Base-by-base conservation (phyloP, 2,329 filamentous ascomycete genomes). In the Epichloe baconii region DNA sequence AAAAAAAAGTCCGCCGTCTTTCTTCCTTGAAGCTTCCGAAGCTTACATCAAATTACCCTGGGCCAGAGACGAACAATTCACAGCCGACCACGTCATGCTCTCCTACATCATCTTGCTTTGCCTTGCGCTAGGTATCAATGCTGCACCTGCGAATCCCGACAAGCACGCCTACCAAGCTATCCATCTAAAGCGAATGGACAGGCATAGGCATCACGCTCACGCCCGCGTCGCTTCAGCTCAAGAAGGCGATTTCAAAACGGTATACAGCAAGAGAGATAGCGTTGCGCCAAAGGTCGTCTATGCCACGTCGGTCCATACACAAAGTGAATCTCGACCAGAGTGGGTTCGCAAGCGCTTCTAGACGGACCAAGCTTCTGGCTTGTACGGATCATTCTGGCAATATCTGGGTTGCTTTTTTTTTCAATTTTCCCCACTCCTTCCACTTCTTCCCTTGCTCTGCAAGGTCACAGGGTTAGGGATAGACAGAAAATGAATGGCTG, bases 261-360 rank as follows among this genome's bases (percentile, higher is more conserved):
- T 48, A 10, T 45, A 43, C 26, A 44, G 41, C 21, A 45, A 42
- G 37, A 38, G 42, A 23, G 48, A 46, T 12, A n/a, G 15, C 45
- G 23, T 35, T 12, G 45, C 19, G 5, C 46, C 40, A 5, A 44
- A 19, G 31, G 26, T 52, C 23, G 43, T 43, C 11, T 49, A 48
- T 43, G 19, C 37, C 14, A 38, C 41, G 17, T 37, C 40, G 41
- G 42, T 41, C n/a, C 46, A 41, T 35, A 21, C 21, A 17, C 44
- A 47, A 31, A 45, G 48, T 35, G 52, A 53, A 36, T 43, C 38
- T 51, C 48, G 40, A 14, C 52, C 52, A 10, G 52, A 51, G 36
- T 46, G 52, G 52, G 35, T 43, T n/a, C 49, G 48, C 21, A 50
- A 50, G 48, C 51, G 51, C 11, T n/a, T 53, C 34, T 52, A 50